Percentiles rank a stretch among this genome's conserved stretches.
Evolutionary conservation across 1,284 basidiomycete species (phyloP).

Genomic region (Paramarasmius palmivorus): DNA sequence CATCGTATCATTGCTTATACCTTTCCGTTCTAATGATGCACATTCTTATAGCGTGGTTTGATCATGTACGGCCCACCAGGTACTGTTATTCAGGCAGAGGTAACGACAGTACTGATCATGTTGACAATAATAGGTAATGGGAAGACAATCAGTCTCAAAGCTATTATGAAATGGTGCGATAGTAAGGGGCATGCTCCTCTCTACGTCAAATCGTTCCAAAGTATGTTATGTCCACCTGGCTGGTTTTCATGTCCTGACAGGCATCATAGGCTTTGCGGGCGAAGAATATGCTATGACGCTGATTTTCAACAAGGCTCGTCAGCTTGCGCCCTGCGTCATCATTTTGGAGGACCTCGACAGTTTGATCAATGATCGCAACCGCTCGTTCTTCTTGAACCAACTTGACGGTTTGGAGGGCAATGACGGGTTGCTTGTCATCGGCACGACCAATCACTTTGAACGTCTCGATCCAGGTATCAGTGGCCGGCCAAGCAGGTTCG

Average conservation of each 20-base stretch:
- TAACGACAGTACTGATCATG: background rate
- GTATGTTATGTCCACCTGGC: constrained; percentile 29
- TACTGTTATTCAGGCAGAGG: constrained; percentile 17
- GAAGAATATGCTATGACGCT: constrained; percentile 66
- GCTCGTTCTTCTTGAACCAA: constrained; percentile 86
- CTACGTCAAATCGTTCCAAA: constrained; percentile 76
- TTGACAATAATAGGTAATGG: constrained; percentile 59
- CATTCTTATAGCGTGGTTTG: constrained; percentile 55
- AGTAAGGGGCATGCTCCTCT: constrained; percentile 63
- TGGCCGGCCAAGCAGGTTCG: constrained; percentile 78
- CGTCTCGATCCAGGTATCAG: constrained; percentile 74
- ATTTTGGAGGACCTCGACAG: constrained; percentile 83
- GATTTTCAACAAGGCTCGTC: constrained; percentile 68
- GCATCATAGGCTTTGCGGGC: constrained; percentile 52
- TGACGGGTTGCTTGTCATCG: constrained; percentile 76
- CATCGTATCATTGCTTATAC: background rate
- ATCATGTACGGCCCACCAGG: constrained; percentile 77
- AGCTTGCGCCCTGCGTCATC: constrained; percentile 70
- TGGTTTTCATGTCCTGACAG: constrained; percentile 3
- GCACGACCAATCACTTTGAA: constrained; percentile 84
- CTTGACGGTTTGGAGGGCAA: constrained; percentile 76
- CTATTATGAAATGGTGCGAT: constrained; percentile 68
- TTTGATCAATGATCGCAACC: constrained; percentile 72
- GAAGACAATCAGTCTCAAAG: constrained; percentile 82
- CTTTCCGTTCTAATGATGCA: background rate